Evolutionary conservation across 352 stramenopile genomes (phyloP), one percentile per base, ranked within the genome.

Genomic region (Phytophthora hybrid): DNA sequence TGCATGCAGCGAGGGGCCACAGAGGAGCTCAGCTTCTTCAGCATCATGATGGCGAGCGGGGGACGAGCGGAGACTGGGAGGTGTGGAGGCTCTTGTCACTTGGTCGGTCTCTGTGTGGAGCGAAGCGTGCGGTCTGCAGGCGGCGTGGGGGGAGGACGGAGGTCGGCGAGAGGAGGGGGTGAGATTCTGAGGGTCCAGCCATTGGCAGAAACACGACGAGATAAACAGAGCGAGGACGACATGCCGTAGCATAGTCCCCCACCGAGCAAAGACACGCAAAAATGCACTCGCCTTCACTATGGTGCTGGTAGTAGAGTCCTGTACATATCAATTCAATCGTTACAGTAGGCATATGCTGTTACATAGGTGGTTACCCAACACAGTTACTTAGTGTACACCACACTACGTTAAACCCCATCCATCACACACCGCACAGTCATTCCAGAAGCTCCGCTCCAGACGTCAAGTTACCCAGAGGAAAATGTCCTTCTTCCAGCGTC

Each of bases 401-500:
- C 69, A 63, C 44, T 0, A 63, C 11, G 54, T 65, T 75, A 59
- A 63, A 75, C 29, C 29, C 5, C 26, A 31, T 46, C 59, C 59
- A 65, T 65, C 59, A 32, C 32, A 5, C 41, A 9, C 41, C 55
- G 19, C 19, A 32, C 32, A 13, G 49, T 55, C 73, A 80, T 70
- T 78, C 70, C 4, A 70, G 61, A 80, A 80, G 16, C 9, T 76
- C 26, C 66, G 0, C 13, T 9, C 18, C 52, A 19, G 8, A 0
- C 7, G 14, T 16, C 47, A 77, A 55, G 66, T 3, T 3, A 1
- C 44, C 41, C 59, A 56, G 11, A 2, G 32, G 8, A 39, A 39
- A 39, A 91, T 92, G 87, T 94, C 87, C 34, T 94, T 96, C 77
- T 88, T 96, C 75, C 87, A 93, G 79, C 89, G 89, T 51, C 75